Conservation (phyloP, 495 filamentous ascomycete genomes). For the Penicillium salamii region DNA sequence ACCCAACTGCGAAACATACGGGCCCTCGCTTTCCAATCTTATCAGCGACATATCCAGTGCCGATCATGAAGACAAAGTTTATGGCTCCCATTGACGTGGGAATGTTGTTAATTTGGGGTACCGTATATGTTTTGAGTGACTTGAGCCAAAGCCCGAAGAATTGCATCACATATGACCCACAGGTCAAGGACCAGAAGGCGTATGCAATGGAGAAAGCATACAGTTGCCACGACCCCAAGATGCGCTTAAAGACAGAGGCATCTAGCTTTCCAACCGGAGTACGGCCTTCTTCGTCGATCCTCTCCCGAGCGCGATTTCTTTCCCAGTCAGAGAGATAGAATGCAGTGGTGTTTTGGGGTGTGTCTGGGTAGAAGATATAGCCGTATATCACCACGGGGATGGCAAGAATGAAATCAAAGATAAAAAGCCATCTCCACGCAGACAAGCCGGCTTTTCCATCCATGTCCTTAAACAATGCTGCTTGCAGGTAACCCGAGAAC, state of each 20-base stretch:
- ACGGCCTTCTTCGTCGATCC: conserved; percentile 9
- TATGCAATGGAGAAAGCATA: conserved; percentile 30
- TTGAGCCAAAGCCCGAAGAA: conserved; percentile 6
- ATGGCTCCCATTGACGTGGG: conserved; percentile 6
- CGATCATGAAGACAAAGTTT: conserved; percentile 6
- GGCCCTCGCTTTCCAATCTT: conserved; percentile 5
- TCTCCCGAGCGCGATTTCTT: conserved; percentile 1
- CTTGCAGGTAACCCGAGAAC: conserved; percentile 18
- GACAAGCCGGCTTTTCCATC: conserved; percentile 46
- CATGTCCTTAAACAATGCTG: conserved; percentile 31
- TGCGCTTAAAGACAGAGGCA: conserved; percentile 26
- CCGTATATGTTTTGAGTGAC: background rate
- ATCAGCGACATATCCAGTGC: conserved; percentile 4
- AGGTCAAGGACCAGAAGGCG: conserved; percentile 10
- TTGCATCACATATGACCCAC: conserved; percentile 13
- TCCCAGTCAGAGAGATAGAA: conserved; percentile 10
- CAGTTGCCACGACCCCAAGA: conserved; percentile 32
- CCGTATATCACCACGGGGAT: conserved; percentile 18
- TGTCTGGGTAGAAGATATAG: conserved; percentile 10
- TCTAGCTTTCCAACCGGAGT: conserved; percentile 11
- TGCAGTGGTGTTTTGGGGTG: conserved; percentile 10
- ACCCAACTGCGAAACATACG: conserved; percentile 8
- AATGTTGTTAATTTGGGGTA: conserved; percentile 9
- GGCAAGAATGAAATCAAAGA: conserved; percentile 47
- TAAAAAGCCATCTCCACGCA: conserved; percentile 70